Conservation (phyloP, 2,329 filamentous ascomycete species). For the Arachnomyces sp. region DNA sequence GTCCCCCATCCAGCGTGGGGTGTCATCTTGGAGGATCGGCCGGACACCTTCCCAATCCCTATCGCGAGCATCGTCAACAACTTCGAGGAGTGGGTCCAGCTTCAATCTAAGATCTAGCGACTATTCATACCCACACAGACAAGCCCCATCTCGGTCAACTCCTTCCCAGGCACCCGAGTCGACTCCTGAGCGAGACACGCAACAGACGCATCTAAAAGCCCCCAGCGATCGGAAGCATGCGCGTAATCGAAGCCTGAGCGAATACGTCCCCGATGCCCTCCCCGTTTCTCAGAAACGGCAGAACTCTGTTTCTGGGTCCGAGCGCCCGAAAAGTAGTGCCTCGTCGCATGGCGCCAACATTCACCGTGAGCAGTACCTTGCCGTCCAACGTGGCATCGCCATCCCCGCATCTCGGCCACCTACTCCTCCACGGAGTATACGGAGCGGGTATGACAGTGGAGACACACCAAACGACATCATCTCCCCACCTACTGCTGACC, state of each 20-base stretch:
- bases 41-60: constrained; percentile 47
- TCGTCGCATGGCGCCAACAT: constrained; percentile 42
- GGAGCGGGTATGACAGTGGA: constrained; percentile 46
- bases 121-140: constrained; percentile 25
- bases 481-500: constrained; percentile 28
- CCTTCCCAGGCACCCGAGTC: constrained; percentile 35
- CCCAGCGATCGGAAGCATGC: constrained; percentile 41
- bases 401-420: constrained; percentile 54
- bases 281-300: constrained; percentile 60
- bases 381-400: constrained; percentile 65
- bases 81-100: constrained; percentile 31
- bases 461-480: constrained; percentile 27
- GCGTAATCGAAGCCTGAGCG: constrained; percentile 77
- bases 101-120: constrained; percentile 28
- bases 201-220: constrained; percentile 5
- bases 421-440: constrained; percentile 72
- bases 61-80: constrained; percentile 34
- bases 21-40: constrained; percentile 37
- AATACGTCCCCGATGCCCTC: constrained; percentile 69
- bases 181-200: constrained; percentile 22
- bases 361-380: constrained; percentile 73
- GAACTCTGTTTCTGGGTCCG: constrained; percentile 60
- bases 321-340: constrained; percentile 39
- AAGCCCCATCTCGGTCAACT: constrained; percentile 23
- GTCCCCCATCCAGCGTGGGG: constrained; percentile 53